Evolutionary conservation across 805 yeast genomes (phyloP), one percentile per base, ranked within the genome.

Genomic region (Maudiozyma bulderi): DNA sequence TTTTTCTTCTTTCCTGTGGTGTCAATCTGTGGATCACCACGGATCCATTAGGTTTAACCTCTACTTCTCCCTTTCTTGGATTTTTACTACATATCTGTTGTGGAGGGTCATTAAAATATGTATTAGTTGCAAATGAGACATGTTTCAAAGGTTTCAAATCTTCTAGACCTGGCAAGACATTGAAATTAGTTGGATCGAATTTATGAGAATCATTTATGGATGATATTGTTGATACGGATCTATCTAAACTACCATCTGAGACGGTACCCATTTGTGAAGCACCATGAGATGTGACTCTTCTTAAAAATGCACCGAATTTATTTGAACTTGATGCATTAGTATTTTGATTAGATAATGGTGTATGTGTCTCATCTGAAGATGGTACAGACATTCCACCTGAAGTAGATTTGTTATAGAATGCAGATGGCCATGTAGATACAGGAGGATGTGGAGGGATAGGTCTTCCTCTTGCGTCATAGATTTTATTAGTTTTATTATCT

Each of bases 31-130:
- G 76, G 15, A 81, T 70, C 7, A 74, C 71, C 13, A 80, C 71
- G 0, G 72, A 65, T 0, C 86, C 86, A 56, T 73, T 74, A n/a
- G 75, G 66, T 46, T 74, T 58, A 1, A 80, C 70, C 55, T 80
- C 85, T 11, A 84, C 95, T 63, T 88, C 91, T 40, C 97, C 97
- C 60, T 77, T 76, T 54, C 88, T 70, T 13, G 96, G 95, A 51
- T 71, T 73, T 57, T 89, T 70, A 2, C 90, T 81, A 8, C 95
- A 95, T 44, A 87, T 87, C 58, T 87, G 95, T 59, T 87, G 96
- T 0, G 95, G 95, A 1, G 96, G 95, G 63, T 90, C 96, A 52
- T 77, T 76, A 35, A 76, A 77, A 58, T 87, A 81, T 13, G 86
- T 83, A 35, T 84, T 84, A 5, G 84, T 72, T 3, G 89, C 87